These are phyloP conservation scores for Ceratobasidium sp. DNA, from an alignment of 1,284 basidiomycete genomes.

Conservation along the genomic window DNA sequence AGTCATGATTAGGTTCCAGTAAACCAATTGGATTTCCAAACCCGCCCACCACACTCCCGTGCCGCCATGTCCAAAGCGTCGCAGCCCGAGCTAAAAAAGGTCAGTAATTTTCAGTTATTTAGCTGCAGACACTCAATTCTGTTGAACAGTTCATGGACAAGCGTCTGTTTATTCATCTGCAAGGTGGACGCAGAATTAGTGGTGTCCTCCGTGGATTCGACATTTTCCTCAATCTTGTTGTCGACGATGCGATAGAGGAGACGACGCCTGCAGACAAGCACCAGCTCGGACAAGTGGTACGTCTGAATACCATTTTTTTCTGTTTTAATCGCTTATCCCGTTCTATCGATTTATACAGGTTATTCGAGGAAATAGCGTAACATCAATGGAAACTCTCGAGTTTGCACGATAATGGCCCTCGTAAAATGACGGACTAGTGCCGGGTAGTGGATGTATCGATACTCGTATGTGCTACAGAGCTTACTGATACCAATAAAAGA, in stretches of 20 bases:
- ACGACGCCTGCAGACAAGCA: slow-evolving; percentile 89
- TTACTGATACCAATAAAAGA: slow-evolving; percentile 41
- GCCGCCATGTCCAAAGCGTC: slow-evolving; percentile 86
- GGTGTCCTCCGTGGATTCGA: slow-evolving; percentile 98
- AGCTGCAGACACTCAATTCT: slow-evolving; percentile 40
- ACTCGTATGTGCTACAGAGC: slow-evolving; percentile 31
- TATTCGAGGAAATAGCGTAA: slow-evolving; percentile 94
- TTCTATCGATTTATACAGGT: slow-evolving; percentile 68
- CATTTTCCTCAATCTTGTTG: slow-evolving; percentile 98
- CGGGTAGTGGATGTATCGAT: slow-evolving; percentile 21
- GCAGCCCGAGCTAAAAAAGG: slow-evolving; percentile 95
- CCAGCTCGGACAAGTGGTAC: slow-evolving; percentile 89
- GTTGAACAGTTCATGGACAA: slow-evolving; percentile 96
- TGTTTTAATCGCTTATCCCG: neutral
- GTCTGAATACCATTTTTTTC: slow-evolving; percentile 56
- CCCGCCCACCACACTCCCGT: slow-evolving; percentile 50
- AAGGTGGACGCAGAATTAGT: slow-evolving; percentile 96
- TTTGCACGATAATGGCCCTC: slow-evolving; percentile 23
- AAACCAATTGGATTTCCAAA: slow-evolving; percentile 41
- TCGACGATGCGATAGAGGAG: slow-evolving; percentile 96
- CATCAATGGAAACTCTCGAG: slow-evolving; percentile 89
- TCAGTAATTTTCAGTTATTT: slow-evolving; percentile 54
- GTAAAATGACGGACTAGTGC: slow-evolving; percentile 7
- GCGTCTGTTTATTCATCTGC: slow-evolving; percentile 93
- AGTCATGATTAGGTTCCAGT: slow-evolving; percentile 28